phyloP scores from a whole-genome alignment of 345 rosid species.

The Eucalyptus curtisii region DNA sequence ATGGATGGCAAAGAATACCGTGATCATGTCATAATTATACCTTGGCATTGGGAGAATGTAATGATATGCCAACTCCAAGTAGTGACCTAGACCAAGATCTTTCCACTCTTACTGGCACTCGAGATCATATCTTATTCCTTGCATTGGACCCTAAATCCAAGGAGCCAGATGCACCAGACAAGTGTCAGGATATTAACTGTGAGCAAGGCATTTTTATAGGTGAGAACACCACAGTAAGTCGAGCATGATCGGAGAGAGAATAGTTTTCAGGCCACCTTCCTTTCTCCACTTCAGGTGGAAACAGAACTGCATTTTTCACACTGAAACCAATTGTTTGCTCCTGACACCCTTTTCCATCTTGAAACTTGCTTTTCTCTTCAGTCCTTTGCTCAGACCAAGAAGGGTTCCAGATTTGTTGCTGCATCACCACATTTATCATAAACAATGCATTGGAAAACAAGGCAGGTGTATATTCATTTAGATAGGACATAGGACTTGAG shows the following conservation, averaged over 20 bases:
- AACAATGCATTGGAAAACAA: background rate
- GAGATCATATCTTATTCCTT: background rate
- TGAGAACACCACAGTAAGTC: slow-evolving; percentile 73
- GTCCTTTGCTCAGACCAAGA: slow-evolving; percentile 37
- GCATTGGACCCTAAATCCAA: background rate
- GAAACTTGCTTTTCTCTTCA: slow-evolving; percentile 2
- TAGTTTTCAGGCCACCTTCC: slow-evolving; percentile 68
- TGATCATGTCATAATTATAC: background rate
- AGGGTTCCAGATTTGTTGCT: slow-evolving; percentile 75
- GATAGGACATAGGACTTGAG: background rate
- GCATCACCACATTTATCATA: slow-evolving; percentile 8
- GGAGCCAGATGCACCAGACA: too few species aligned
- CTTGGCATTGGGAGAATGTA: background rate
- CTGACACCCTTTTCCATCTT: slow-evolving; percentile 14
- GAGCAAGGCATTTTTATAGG: slow-evolving; percentile 60
- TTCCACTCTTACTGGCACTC: background rate
- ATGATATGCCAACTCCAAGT: background rate
- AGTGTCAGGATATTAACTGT: background rate
- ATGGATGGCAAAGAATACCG: background rate
- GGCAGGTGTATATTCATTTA: background rate
- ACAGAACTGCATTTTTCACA: slow-evolving; percentile 60
- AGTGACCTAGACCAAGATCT: background rate
- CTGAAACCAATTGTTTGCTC: slow-evolving; percentile 65
- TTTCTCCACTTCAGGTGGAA: slow-evolving; percentile 74
- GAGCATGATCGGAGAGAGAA: slow-evolving; percentile 83